phyloP scores from a whole-genome alignment of 2,329 filamentous ascomycete genomes.

The Xylaria arbuscula region DNA sequence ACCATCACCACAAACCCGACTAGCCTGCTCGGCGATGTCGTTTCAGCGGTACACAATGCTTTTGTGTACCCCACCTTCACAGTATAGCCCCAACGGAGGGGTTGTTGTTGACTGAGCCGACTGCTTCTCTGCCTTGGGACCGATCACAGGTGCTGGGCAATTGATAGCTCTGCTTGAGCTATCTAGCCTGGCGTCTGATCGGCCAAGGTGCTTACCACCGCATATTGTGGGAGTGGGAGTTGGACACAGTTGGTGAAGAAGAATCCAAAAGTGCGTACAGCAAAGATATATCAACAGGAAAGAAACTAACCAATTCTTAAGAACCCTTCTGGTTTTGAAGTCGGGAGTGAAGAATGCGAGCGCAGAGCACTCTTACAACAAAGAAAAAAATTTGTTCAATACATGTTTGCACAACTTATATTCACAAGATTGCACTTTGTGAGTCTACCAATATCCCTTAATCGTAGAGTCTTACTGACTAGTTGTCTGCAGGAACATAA shows the following conservation, averaged over 20 bases:
- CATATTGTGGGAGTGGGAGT: not conserved
- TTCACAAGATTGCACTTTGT: constrained; percentile 20
- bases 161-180: constrained; percentile 31
- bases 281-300: constrained; percentile 16
- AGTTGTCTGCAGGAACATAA: constrained; percentile 2
- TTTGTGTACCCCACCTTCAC: constrained; percentile 32
- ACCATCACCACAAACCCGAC: constrained; percentile 31
- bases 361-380: constrained; percentile 21
- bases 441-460: not conserved
- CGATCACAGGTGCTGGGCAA: constrained; percentile 39
- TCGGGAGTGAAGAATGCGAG: constrained; percentile 24
- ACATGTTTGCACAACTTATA: constrained; percentile 11
- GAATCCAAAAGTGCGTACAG: not conserved
- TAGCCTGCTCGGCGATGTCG: constrained; percentile 39
- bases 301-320: constrained; percentile 4
- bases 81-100: constrained; percentile 65
- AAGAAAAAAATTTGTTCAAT: constrained; percentile 18
- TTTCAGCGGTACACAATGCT: constrained; percentile 41
- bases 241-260: constrained; percentile 10
- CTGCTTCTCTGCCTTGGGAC: constrained; percentile 43
- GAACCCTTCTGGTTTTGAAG: not conserved
- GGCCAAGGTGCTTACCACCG: constrained; percentile 27
- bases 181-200: constrained; percentile 27
- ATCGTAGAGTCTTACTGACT: not conserved
- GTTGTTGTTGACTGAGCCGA: constrained; percentile 56